phyloP scores from a whole-genome alignment of 1,284 basidiomycete genomes.

The Melampsora larici-populina region DNA sequence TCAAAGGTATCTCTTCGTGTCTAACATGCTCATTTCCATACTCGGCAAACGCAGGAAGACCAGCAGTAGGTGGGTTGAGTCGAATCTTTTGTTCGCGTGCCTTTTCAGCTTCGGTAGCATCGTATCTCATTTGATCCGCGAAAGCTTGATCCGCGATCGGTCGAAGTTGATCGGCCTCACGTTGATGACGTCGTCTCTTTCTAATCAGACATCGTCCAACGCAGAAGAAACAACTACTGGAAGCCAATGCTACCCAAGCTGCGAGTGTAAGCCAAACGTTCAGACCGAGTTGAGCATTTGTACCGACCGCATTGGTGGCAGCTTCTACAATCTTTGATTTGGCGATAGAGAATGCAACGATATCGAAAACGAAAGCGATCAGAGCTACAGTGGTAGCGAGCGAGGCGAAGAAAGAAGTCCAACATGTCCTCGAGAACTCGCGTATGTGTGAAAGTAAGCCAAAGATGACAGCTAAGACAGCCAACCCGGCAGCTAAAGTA shows the following conservation, averaged over 20 bases:
- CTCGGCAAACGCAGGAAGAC: conserved; percentile 27
- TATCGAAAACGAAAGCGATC: conserved; percentile 27
- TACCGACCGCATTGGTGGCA: not conserved
- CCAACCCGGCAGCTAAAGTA: conserved; percentile 24
- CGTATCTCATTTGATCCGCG: conserved; percentile 3
- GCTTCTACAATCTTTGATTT: conserved; percentile 11
- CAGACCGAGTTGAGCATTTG: conserved; percentile 15
- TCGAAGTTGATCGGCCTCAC: conserved; percentile 3
- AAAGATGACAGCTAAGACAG: conserved; percentile 11
- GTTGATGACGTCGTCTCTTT: not conserved
- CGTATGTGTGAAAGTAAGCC: conserved; percentile 15
- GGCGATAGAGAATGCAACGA: conserved; percentile 15
- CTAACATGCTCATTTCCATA: not conserved
- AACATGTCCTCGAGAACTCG: conserved; percentile 11
- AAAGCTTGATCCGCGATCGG: conserved; percentile 15
- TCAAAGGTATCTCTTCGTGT: conserved; percentile 14
- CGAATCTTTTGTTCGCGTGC: not conserved
- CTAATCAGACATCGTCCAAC: not conserved
- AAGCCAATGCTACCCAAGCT: conserved; percentile 4
- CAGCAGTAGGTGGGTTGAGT: not conserved
- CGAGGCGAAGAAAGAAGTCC: conserved; percentile 8
- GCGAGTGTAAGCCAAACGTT: conserved; percentile 33
- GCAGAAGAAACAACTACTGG: conserved; percentile 1
- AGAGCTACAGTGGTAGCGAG: conserved; percentile 17
- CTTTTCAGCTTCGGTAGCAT: conserved; percentile 28